Evolutionary conservation across 139 green algal species (phyloP).

Genomic region (Volvox reticuliferus): DNA sequence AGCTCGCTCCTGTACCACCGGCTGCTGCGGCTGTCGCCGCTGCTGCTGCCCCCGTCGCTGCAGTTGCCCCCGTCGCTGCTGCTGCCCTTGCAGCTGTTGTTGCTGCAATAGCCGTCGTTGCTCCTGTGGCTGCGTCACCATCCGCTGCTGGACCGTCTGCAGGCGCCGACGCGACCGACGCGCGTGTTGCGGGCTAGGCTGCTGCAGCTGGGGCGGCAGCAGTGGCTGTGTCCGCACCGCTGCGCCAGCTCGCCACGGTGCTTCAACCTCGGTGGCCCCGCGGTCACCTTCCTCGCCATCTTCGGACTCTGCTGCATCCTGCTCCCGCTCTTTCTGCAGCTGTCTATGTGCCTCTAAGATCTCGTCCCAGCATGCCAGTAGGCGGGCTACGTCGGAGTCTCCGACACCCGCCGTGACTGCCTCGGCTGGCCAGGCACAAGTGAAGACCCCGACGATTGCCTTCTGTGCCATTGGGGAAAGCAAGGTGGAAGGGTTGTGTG

Average conservation of each 20-base stretch:
- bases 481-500: background rate
- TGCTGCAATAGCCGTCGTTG: background rate
- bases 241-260: background rate
- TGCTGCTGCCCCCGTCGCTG: background rate
- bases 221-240: background rate
- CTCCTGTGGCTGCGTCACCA: background rate
- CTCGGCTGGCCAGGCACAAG: background rate
- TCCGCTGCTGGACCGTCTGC: background rate
- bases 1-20: background rate
- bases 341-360: background rate
- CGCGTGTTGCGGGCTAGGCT: background rate
- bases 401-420: background rate
- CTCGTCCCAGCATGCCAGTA: conserved; percentile 7
- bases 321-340: background rate
- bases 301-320: background rate
- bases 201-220: background rate
- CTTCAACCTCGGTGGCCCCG: background rate
- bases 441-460: background rate
- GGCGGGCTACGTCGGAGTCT: background rate
- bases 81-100: background rate
- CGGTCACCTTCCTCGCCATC: background rate
- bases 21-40: background rate
- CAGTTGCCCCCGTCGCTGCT: background rate
- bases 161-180: background rate
- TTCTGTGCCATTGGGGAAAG: background rate